phyloP scores from a whole-genome alignment of 495 filamentous ascomycete genomes.

The Neurospora pannonica region DNA sequence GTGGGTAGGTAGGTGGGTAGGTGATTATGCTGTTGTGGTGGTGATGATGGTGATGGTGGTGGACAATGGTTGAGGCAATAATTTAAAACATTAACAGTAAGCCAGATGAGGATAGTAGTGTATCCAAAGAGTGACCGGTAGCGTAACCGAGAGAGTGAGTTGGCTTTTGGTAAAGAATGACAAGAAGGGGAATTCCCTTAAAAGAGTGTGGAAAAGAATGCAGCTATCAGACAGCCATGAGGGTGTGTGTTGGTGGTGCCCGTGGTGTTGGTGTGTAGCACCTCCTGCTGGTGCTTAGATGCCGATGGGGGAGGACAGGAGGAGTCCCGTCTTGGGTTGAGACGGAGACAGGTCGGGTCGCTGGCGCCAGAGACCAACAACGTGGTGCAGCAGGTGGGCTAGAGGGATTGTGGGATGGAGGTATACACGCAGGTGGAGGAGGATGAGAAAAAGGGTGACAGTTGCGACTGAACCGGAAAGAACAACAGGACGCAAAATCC shows the following conservation, averaged over 20 bases:
- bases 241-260: neutral
- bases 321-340: neutral
- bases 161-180: neutral
- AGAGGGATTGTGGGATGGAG: neutral
- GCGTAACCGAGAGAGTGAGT: neutral
- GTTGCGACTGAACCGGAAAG: neutral
- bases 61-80: neutral
- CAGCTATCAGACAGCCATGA: neutral
- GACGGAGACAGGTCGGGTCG: neutral
- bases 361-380: neutral
- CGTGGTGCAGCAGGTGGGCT: neutral
- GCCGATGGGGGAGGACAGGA: neutral
- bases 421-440: neutral
- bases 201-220: neutral
- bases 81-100: neutral
- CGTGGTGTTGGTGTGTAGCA: neutral
- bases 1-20: neutral
- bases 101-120: neutral
- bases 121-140: neutral
- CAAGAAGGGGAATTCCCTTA: neutral
- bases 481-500: neutral
- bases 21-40: neutral
- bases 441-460: neutral
- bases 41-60: neutral
- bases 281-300: neutral